Percentiles rank a stretch among this genome's conserved stretches.
Evolutionary conservation across 305 asterid species (phyloP).

Genomic region (Andrographis paniculata): DNA sequence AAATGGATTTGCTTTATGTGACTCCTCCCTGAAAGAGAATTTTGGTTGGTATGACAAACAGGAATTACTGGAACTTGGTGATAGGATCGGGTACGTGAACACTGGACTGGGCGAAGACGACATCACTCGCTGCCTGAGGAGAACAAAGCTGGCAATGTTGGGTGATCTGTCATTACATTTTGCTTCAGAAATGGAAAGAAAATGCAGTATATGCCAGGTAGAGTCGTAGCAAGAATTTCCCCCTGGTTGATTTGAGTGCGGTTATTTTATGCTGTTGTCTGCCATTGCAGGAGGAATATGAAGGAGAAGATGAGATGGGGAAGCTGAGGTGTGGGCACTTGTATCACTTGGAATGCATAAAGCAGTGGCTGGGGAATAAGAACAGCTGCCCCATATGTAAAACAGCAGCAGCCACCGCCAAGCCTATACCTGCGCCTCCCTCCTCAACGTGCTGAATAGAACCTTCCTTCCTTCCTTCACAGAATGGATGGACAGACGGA

Average conservation of each 20-base stretch:
- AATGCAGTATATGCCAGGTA: slow-evolving; percentile 87
- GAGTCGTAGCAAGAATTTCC: not conserved
- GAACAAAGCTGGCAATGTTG: slow-evolving; percentile 27
- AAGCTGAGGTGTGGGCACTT: slow-evolving; percentile 71
- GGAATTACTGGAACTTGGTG: slow-evolving; percentile 96
- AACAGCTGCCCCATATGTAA: slow-evolving; percentile 83
- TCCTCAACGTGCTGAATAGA: too few relatives aligned
- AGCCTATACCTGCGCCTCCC: slow-evolving; percentile 25
- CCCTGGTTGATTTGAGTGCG: not conserved
- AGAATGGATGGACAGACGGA: slow-evolving; percentile 13
- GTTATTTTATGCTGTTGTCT: not conserved
- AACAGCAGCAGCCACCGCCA: slow-evolving; percentile 32
- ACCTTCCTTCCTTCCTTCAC: too few relatives aligned
- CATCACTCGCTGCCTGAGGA: slow-evolving; percentile 54
- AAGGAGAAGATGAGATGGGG: slow-evolving; percentile 65
- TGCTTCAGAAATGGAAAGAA: slow-evolving; percentile 44
- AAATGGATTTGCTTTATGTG: slow-evolving; percentile 3
- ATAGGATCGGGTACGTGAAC: slow-evolving; percentile 77
- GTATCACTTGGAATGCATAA: slow-evolving; percentile 76
- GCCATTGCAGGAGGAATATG: slow-evolving; percentile 68
- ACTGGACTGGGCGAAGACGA: slow-evolving; percentile 82
- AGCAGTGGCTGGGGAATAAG: slow-evolving; percentile 83
- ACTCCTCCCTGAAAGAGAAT: not conserved
- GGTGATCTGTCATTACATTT: slow-evolving; percentile 29
- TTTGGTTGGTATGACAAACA: slow-evolving; percentile 24